Evolutionary conservation across 2,329 filamentous ascomycete species (phyloP).

Genomic region (Nemania sp.): DNA sequence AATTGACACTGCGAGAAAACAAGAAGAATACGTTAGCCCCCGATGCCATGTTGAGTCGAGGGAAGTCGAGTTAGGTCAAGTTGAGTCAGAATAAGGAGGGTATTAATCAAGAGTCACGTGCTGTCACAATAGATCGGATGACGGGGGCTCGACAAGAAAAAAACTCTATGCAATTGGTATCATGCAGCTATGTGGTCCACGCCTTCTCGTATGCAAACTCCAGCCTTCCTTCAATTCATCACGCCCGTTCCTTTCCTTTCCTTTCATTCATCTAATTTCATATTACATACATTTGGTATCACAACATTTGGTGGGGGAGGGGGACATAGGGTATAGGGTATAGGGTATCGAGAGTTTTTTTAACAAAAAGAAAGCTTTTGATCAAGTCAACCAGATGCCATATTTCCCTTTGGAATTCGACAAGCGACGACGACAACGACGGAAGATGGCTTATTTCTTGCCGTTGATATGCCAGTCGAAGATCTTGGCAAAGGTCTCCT

Average conservation of each 20-base stretch:
- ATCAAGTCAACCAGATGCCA: conserved; percentile 3
- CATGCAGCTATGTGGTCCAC: conserved; percentile 26
- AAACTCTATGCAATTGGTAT: conserved; percentile 33
- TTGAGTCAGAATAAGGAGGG: no score
- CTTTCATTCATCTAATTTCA: conserved; percentile 17
- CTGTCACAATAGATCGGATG: background rate
- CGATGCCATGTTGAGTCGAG: no score
- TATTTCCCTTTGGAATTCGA: conserved; percentile 14
- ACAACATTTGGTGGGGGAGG: conserved; percentile 4
- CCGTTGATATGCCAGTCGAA: conserved; percentile 79
- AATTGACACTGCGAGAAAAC: no score
- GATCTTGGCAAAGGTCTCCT: conserved; percentile 75
- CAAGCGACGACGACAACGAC: background rate
- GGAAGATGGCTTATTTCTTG: conserved; percentile 35
- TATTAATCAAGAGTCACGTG: background rate
- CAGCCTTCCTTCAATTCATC: conserved; percentile 10
- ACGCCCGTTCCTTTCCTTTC: background rate
- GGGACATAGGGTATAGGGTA: conserved; percentile 19
- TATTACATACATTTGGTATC: conserved; percentile 30
- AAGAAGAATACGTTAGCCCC: no score
- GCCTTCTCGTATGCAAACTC: conserved; percentile 16
- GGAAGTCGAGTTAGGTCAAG: no score
- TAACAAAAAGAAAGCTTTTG: conserved; percentile 11
- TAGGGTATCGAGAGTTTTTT: conserved; percentile 26
- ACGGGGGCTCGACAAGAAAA: conserved; percentile 13